phyloP scores from a whole-genome alignment of 306 rosid species.

The Lathyrus aphaca region DNA sequence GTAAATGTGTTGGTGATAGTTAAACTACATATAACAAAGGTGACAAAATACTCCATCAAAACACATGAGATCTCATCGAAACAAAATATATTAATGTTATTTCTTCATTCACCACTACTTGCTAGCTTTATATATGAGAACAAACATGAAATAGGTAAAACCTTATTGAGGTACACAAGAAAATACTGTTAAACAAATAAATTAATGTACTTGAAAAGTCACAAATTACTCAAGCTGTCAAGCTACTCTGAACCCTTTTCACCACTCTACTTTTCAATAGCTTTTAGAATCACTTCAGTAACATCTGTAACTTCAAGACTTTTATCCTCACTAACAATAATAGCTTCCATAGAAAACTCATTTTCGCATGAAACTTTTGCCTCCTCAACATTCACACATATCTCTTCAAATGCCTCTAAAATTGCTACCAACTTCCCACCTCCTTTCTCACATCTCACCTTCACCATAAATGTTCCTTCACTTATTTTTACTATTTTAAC shows the following conservation, averaged over 20 bases:
- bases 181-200: constrained; percentile 4
- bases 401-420: constrained; percentile 67
- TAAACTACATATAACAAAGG: no score
- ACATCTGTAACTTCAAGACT: constrained; percentile 48
- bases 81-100: neutral
- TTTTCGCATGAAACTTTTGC: constrained; percentile 74
- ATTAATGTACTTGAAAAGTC: neutral
- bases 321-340: constrained; percentile 54
- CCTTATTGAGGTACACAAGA: constrained; percentile 15
- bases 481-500: constrained; percentile 76
- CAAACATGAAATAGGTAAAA: constrained; percentile 36
- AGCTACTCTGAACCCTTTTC: constrained; percentile 16
- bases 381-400: constrained; percentile 61
- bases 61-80: no score
- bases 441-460: constrained; percentile 63
- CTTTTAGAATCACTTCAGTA: constrained; percentile 49
- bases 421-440: constrained; percentile 64
- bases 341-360: constrained; percentile 68
- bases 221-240: constrained; percentile 18
- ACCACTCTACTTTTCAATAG: constrained; percentile 45
- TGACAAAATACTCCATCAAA: no score
- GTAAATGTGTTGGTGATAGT: no score
- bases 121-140: constrained; percentile 3
- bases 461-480: constrained; percentile 56
- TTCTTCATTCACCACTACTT: constrained; percentile 2